Evolutionary conservation across 306 rosid species (phyloP), one percentile per base, ranked within the genome.

Genomic region (Pterocarpus santalinus): DNA sequence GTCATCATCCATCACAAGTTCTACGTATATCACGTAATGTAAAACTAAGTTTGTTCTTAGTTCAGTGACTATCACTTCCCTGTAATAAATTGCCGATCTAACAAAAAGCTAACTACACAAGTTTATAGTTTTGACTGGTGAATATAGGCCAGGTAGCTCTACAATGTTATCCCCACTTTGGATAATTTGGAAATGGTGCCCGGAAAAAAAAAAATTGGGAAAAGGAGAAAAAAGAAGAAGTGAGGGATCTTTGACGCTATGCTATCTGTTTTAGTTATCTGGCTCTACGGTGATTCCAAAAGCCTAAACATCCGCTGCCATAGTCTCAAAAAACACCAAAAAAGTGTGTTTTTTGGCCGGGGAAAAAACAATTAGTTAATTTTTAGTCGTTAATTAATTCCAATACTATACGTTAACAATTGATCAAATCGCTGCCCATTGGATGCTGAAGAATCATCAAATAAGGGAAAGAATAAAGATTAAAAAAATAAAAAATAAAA

Each of bases 241-340:
- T 1, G 28, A 22, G 28, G 28, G 69, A 35, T 30, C 69, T 64
- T 35, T 64, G 51, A 36, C 30, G 5, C 30, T 15, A 6, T 36
- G 28, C 13, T 35, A 0, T 13, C 32, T 28, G 2, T 33, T 5
- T 33, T 11, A 3, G 28, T 65, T 39, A n/a, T 66, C n/a, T 10
- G 53, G 4, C 72, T 39, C 72, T 41, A 39, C 53, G 53, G 15
- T 66, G 72, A 16, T 41, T 66, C 72, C 72, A 41, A 41, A 66
- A 66, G 72, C 8, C 53, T 36, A 65, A 38, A 65, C 51, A 38
- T 7, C 30, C 7, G n/a, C 44, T 63, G 68, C 71, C 51, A 46
- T 10, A 46, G 2, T 10, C 52, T 7, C 9, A 46, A 46, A 10
- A 2, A 8, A 4, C 3, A 46, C 3, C 2, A 1, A 46, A 46